Evolutionary conservation across 2,329 filamentous ascomycete genomes (phyloP).

Genomic region (Fusarium fracticaudum): DNA sequence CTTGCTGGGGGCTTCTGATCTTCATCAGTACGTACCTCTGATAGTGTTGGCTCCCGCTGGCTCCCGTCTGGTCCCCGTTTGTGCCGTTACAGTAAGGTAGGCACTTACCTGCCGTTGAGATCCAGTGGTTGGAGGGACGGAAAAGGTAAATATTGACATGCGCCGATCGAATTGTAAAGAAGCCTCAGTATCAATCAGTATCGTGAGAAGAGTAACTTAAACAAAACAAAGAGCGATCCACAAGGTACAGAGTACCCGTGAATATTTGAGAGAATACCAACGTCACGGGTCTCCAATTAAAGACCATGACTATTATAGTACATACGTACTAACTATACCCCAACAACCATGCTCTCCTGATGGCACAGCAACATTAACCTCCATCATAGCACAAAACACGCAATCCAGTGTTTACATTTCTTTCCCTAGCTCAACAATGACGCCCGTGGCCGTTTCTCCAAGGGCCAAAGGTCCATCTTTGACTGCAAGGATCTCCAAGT

Average conservation of each 20-base stretch:
- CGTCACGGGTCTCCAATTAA: constrained; percentile 9
- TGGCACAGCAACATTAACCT: constrained; percentile 24
- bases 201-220: background rate
- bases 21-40: constrained; percentile 5
- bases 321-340: background rate
- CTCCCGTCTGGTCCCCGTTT: constrained; percentile 26
- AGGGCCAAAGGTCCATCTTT: background rate
- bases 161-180: background rate
- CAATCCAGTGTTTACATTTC: constrained; percentile 15
- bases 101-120: constrained; percentile 10
- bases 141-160: constrained; percentile 5
- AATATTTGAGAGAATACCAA: background rate
- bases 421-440: background rate
- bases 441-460: background rate
- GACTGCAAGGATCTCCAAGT: background rate
- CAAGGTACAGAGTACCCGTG: background rate
- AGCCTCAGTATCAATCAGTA: background rate
- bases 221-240: background rate
- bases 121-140: constrained; percentile 4
- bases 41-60: constrained; percentile 22
- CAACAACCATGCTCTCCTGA: constrained; percentile 1
- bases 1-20: constrained; percentile 16
- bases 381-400: constrained; percentile 12
- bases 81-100: constrained; percentile 7
- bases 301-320: constrained; percentile 3